A percentile compares a stretch with the other conserved stretches of the same genome.
These are phyloP conservation scores for Cercospora zeina DNA, from an alignment of 2,329 filamentous ascomycete genomes.

Conservation along the genomic window DNA sequence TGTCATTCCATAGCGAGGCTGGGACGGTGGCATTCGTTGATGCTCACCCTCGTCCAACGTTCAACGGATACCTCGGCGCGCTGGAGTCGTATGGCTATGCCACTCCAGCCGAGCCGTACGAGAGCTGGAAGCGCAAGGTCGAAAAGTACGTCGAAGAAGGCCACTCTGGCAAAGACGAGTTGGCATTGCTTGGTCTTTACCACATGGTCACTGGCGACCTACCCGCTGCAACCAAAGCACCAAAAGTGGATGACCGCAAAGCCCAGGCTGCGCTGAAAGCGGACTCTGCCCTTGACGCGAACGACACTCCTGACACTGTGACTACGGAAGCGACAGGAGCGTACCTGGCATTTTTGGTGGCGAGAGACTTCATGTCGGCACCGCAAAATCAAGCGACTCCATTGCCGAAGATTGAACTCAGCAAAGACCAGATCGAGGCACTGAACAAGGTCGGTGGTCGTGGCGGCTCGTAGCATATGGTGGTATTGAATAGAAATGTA, in stretches of 20 bases:
- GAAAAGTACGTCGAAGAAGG: constrained; percentile 66
- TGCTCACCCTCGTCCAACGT: constrained; percentile 71
- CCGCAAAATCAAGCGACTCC: constrained; percentile 40
- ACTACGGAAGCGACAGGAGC: constrained; percentile 61
- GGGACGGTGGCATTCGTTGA: constrained; percentile 71
- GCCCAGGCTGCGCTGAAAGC: constrained; percentile 63
- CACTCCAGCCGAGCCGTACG: constrained; percentile 66
- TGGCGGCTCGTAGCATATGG: constrained; percentile 40
- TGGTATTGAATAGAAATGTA: not conserved
- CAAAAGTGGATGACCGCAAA: constrained; percentile 73
- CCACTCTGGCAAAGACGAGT: constrained; percentile 62
- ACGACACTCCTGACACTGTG: constrained; percentile 57
- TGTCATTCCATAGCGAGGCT: constrained; percentile 59
- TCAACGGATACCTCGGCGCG: constrained; percentile 73
- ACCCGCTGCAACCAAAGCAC: constrained; percentile 68
- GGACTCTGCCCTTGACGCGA: constrained; percentile 58
- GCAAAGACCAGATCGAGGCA: constrained; percentile 51
- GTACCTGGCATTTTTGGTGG: constrained; percentile 64
- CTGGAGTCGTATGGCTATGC: constrained; percentile 73
- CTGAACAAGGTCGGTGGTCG: constrained; percentile 56
- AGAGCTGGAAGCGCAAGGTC: constrained; percentile 67
- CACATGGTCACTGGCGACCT: constrained; percentile 71
- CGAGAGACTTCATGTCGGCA: constrained; percentile 61
- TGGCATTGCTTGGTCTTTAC: constrained; percentile 72
- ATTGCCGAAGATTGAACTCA: constrained; percentile 51